Evolutionary conservation across 108 stramenopile genomes (phyloP), one percentile per base, ranked within the genome.

Genomic region (Chaetoceros tenuissimus): DNA sequence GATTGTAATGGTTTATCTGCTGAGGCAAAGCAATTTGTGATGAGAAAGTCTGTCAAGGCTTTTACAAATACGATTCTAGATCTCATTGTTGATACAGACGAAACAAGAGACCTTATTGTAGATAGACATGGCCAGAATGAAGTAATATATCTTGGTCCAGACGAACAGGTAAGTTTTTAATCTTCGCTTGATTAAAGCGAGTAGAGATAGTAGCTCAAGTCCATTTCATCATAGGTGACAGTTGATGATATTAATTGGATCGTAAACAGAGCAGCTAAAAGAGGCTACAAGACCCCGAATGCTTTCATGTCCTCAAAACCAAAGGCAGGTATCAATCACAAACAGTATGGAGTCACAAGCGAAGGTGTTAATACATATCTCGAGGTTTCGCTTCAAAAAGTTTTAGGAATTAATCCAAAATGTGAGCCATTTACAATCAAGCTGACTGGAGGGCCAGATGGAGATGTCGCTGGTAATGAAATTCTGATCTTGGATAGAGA

Each of bases 251-350:
- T 98, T 62, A 84, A 94, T 49, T 96, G 96, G 96, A 89, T 98
- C 60, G 85, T 97, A 46, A 63, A 87, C 47, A 80, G 90, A 55
- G 98, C 98, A 18, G 85, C 48, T 26, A 52, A 87, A 52, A 77
- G 98, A 22, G 89, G 94, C 7, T 92, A 96, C 64, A 73, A 74
- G 16, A 89, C 87, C 46, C 98, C 98, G 25, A 73, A 85, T 13
- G 94, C 98, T 19, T 97, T 99, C 75, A 99, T 99, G 98, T 87
- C 84, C 29, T 91, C 88, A 67, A 99, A 99, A 77, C 94, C 96
- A 17, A 64, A 75, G 31, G 86, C 93, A 0, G 97, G 96, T 23
- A 97, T 97, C 80, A 98, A 98, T 63, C 96, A 98, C 85, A 98
- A 96, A 71, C 91, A 94, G 55, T 98, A 75, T 66, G 98, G 98